Percentiles rank a stretch among this genome's conserved stretches.
Evolutionary conservation across 192 early-diverging fungal genomes (phyloP).

Genomic region (Backusella morwellensis): DNA sequence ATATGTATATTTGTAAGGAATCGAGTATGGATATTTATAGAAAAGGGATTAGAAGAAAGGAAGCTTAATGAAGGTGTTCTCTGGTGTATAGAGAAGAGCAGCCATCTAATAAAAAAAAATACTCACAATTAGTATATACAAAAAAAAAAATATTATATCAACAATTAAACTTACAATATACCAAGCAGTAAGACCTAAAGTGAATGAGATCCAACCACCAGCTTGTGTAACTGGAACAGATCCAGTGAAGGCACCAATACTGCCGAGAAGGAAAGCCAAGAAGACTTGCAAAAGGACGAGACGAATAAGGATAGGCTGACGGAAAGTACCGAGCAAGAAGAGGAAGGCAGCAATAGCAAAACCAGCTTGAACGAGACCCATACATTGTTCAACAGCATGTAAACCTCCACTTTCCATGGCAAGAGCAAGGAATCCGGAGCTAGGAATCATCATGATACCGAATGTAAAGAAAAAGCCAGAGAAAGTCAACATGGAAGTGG

Average conservation of each 20-base stretch:
- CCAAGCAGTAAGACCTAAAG: constrained; percentile 26
- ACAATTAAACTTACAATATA: constrained; percentile 1
- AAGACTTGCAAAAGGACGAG: constrained; percentile 20
- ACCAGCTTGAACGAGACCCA: constrained; percentile 12
- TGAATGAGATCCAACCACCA: constrained; percentile 30
- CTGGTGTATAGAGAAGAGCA: constrained; percentile 17
- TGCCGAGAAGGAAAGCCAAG: constrained; percentile 21
- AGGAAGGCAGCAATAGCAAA: constrained; percentile 24
- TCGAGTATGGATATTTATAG: background rate
- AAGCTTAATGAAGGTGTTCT: constrained; percentile 14
- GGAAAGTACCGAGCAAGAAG: constrained; percentile 24
- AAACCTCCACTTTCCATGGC: background rate
- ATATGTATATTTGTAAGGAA: background rate
- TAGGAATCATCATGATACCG: constrained; percentile 26
- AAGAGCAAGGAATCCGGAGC: constrained; percentile 9
- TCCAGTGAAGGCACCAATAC: constrained; percentile 7
- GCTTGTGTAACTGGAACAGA: background rate
- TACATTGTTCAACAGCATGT: background rate
- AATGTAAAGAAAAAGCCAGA: constrained; percentile 31
- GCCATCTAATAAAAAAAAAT: background rate
- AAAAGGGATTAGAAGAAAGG: constrained; percentile 15
- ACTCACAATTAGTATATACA: too few relatives aligned
- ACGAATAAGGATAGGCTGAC: constrained; percentile 19
- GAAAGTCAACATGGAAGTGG: constrained; percentile 24
- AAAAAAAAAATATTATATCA: too few relatives aligned